Base-by-base conservation (phyloP, 345 rosid genomes). In the Euphorbia tirucalli region DNA sequence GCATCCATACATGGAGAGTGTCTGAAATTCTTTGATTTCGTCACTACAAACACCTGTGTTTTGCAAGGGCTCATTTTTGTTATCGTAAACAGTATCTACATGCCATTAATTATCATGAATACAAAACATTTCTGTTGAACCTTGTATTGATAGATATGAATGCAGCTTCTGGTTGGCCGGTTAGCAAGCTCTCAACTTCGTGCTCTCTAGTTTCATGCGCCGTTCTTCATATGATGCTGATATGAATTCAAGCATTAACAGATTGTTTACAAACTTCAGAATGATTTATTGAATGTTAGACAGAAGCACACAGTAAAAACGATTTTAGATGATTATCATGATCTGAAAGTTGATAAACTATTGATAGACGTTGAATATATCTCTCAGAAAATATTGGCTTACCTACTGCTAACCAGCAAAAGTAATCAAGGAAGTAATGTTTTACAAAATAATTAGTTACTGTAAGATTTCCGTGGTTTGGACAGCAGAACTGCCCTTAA, bases 141-240 rank as follows among this genome's bases (percentile, higher is more conserved):
- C 43, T n/a, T 60, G 64, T 37, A 62, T 8, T 62, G 46, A 62
- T n/a, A 62, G 4, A 37, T 10, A 8, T n/a, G 46, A 41, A 41
- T 30, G 41, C 22, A 22, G n/a, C n/a, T n/a, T n/a, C n/a, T n/a
- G n/a, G 21, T 11, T 28, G 69, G 25, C 39, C 9, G 28, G 37
- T 22, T 15, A 59, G 22, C 71, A 50, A 52, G n/a, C 52, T 65
- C 37, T 65, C 30, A 43, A 22, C 63, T 62, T 72, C 48, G 0
- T 32, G 22, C 3, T 50, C 66, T 57, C 65, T 73, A 88, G 72
- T 74, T 89, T 93, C 24, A 84, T 79, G 60, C 77, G 80, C 31
- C 98, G 86, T 80, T 93, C 93, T 72, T 88, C 92, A 30, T 93
- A 93, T 1, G 98, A 88, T 68, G 97, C 98, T 93, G 86, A 15